These are phyloP conservation scores for Metschnikowia henanensis DNA, from an alignment of 805 yeast species.

Conservation along the genomic window DNA sequence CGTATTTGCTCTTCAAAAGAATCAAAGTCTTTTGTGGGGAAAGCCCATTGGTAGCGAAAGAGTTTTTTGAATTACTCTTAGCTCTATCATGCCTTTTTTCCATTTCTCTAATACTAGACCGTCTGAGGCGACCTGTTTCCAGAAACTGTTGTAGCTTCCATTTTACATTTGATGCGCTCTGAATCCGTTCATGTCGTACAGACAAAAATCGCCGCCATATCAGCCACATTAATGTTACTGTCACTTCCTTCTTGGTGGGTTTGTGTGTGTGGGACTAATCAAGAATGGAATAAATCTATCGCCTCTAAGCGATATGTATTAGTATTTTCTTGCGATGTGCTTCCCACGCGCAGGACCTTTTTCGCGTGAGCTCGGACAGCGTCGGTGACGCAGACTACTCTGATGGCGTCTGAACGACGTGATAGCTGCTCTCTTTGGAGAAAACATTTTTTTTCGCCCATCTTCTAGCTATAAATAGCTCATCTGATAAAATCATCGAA, in stretches of 20 bases:
- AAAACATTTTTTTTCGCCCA: no score
- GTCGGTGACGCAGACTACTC: no score
- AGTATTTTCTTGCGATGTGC: no score
- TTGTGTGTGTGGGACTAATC: no score
- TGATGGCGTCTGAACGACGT: no score
- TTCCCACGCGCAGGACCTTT: no score
- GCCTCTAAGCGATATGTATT: no score
- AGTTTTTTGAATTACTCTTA: conserved; percentile 4
- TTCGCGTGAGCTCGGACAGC: no score
- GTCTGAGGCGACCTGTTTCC: conserved; percentile 29
- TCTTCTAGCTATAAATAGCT: no score
- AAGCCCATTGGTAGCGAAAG: conserved; percentile 1
- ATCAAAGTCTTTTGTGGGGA: conserved; percentile 26
- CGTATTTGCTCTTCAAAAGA: conserved; percentile 31
- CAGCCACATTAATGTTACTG: neutral
- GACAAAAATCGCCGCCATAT: conserved; percentile 2
- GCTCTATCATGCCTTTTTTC: conserved; percentile 11
- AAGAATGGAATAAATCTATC: no score
- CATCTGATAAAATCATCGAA: no score
- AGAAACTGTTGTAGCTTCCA: conserved; percentile 28
- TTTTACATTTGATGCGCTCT: conserved; percentile 10
- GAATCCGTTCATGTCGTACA: neutral
- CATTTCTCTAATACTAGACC: conserved; percentile 19
- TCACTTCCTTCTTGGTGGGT: neutral
- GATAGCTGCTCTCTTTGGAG: no score